Base-by-base conservation (phyloP, 2,329 filamentous ascomycete genomes). In the Colletotrichum sp. region DNA sequence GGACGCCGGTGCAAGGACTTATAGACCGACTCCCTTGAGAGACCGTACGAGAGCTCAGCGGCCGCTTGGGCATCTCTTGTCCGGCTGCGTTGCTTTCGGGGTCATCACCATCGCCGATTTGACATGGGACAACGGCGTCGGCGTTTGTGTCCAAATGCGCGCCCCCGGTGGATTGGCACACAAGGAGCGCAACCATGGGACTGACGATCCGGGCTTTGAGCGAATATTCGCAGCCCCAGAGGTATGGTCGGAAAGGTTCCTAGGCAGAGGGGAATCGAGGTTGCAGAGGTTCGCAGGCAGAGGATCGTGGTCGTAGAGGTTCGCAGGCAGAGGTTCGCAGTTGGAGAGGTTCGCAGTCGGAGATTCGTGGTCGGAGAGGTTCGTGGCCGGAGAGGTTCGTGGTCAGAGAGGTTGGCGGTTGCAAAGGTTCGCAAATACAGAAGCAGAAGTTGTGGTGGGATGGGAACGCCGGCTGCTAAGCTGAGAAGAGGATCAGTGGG, bases 281-380 rank as follows among this genome's bases (percentile, higher is more conserved):
- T 32, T 32, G 30, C 1, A 32, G 30, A 1, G 34, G 15, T 15
- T 36, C 34, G 6, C 0, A 4, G 13, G 2, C 13, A 2, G 13
- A 30, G 28, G 28, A 3, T 34, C 32, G 13, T 1, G 1, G 13
- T 15, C 12, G 44, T 5, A 52, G 16, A 52, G 44, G 44, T 10
- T 34, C 32, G 32, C 2, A 3, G 13, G n/a, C n/a, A 52, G 16
- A 52, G 44, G 44, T 10, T 34, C 32, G 32, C 2, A 3, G 13
- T 15, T 6, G 44, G 12, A 52, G 16, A 52, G 44, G 44, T 21
- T 30, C 30, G 30, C 9, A 10, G 30, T 12, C 30, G 9, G 30
- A 32, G 9, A 32, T 32, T 52, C 49, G n/a, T 6, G 49, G n/a
- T 15, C 2, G 10, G 10, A 24, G 10, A 21, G 44, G 9, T 16